Percentiles rank a stretch among this genome's conserved stretches.
These are phyloP conservation scores for Limonium bicolor DNA, from an alignment of 148 eudicot species.

Conservation along the genomic window DNA sequence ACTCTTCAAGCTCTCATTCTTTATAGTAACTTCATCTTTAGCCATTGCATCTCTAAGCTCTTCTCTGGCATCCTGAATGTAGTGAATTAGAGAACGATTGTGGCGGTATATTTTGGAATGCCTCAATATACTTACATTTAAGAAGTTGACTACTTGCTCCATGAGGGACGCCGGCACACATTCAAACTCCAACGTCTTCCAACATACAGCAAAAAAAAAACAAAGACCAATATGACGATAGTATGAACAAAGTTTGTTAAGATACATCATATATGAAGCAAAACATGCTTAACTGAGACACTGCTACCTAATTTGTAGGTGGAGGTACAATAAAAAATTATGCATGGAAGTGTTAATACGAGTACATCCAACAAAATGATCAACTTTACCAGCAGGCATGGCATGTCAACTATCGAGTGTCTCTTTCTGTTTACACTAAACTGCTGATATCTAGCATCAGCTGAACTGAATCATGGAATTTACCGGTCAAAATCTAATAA, in stretches of 20 bases:
- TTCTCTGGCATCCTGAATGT: conserved; percentile 67
- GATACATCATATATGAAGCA: too few relatives aligned
- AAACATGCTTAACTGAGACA: too few relatives aligned
- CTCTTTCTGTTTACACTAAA: too few relatives aligned
- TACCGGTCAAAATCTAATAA: too few relatives aligned
- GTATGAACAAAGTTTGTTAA: conserved; percentile 62
- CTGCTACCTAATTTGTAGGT: too few relatives aligned
- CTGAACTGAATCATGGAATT: too few relatives aligned
- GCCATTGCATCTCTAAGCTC: conserved; percentile 93
- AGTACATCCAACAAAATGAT: too few relatives aligned
- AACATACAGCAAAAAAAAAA: not conserved
- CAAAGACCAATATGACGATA: conserved; percentile 46
- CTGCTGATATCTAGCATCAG: too few relatives aligned
- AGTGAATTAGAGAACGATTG: not conserved
- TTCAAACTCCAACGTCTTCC: conserved; percentile 56
- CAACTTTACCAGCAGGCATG: too few relatives aligned
- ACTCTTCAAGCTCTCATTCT: conserved; percentile 53
- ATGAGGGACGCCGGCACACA: conserved; percentile 76
- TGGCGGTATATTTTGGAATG: not conserved
- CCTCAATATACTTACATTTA: conserved; percentile 54
- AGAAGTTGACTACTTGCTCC: conserved; percentile 62
- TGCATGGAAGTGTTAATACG: too few relatives aligned
- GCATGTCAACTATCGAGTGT: too few relatives aligned
- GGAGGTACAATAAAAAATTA: too few relatives aligned
- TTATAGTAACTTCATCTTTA: conserved; percentile 64